These are phyloP conservation scores for Mortierella sp. DNA, from an alignment of 371 early-diverging fungal genomes.

Conservation along the genomic window DNA sequence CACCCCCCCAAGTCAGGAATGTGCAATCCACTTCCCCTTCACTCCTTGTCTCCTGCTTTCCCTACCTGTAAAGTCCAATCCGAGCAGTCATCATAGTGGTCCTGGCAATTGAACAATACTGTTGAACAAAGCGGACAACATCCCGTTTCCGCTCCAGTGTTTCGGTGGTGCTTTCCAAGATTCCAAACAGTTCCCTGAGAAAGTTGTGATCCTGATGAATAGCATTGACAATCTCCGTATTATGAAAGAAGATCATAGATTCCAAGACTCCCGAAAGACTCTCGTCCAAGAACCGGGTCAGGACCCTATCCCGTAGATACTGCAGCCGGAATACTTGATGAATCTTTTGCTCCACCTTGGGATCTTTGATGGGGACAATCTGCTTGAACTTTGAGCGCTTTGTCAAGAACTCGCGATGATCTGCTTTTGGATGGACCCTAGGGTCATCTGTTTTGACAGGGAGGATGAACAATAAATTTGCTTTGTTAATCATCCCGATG, in stretches of 20 bases:
- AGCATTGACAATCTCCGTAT: conserved; percentile 80
- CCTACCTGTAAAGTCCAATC: conserved; percentile 61
- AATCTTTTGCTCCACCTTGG: conserved; percentile 73
- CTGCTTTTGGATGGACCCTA: too few species aligned
- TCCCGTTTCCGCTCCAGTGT: conserved; percentile 64
- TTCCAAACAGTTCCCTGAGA: conserved; percentile 72
- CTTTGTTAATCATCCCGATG: too few species aligned
- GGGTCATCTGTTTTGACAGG: too few species aligned
- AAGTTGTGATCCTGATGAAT: conserved; percentile 74
- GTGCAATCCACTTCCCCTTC: too few species aligned
- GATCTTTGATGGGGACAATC: conserved; percentile 79
- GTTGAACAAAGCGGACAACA: conserved; percentile 78
- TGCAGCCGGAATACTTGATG: conserved; percentile 85
- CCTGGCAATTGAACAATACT: conserved; percentile 78
- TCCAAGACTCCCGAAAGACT: conserved; percentile 70
- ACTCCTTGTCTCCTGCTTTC: neutral
- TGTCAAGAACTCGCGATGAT: conserved; percentile 73
- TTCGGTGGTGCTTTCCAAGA: conserved; percentile 63
- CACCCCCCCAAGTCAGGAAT: too few species aligned
- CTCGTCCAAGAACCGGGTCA: conserved; percentile 79
- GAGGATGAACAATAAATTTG: too few species aligned
- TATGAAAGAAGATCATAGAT: conserved; percentile 78
- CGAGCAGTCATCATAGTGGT: conserved; percentile 68
- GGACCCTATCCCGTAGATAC: conserved; percentile 85
- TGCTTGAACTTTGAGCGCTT: conserved; percentile 73